Conservation (phyloP, 306 rosid genomes). For the Alnus glutinosa region DNA sequence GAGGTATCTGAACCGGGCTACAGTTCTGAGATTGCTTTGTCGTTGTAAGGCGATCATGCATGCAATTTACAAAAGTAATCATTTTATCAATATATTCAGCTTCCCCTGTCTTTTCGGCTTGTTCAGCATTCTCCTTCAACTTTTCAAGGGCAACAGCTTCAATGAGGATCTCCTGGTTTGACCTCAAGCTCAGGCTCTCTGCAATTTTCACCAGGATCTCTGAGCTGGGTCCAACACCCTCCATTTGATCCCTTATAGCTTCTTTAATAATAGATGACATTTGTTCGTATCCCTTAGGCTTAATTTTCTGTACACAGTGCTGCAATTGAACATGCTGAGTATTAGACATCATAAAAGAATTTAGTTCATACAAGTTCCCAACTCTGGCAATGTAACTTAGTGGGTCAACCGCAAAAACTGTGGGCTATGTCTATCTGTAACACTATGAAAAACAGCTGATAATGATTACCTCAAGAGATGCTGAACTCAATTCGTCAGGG, state of each 20-base stretch:
- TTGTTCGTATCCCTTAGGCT: constrained; percentile 63
- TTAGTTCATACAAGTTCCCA: not conserved
- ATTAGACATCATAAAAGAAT: constrained; percentile 34
- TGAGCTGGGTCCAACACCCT: constrained; percentile 59
- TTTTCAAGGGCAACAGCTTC: constrained; percentile 90
- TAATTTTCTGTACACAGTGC: constrained; percentile 68
- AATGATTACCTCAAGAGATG: constrained; percentile 54
- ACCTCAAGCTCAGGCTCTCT: constrained; percentile 58
- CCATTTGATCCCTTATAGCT: constrained; percentile 55
- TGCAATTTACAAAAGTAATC: constrained; percentile 56
- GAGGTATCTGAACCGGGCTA: constrained; percentile 74
- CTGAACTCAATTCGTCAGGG: constrained; percentile 58
- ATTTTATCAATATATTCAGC: constrained; percentile 73
- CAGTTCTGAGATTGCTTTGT: constrained; percentile 67
- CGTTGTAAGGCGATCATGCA: constrained; percentile 62
- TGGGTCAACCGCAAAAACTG: not conserved
- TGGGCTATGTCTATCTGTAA: constrained; percentile 1
- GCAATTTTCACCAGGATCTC: constrained; percentile 64
- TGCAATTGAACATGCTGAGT: constrained; percentile 44
- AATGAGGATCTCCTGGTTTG: constrained; percentile 81
- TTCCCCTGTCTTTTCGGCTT: constrained; percentile 68
- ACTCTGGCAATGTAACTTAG: not conserved
- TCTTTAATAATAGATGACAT: constrained; percentile 55
- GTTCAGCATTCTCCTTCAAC: constrained; percentile 85
- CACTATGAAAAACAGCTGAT: constrained; percentile 22